Conservation (phyloP, 768 basidiomycete genomes). For the Mycena olivaceomarginata region DNA sequence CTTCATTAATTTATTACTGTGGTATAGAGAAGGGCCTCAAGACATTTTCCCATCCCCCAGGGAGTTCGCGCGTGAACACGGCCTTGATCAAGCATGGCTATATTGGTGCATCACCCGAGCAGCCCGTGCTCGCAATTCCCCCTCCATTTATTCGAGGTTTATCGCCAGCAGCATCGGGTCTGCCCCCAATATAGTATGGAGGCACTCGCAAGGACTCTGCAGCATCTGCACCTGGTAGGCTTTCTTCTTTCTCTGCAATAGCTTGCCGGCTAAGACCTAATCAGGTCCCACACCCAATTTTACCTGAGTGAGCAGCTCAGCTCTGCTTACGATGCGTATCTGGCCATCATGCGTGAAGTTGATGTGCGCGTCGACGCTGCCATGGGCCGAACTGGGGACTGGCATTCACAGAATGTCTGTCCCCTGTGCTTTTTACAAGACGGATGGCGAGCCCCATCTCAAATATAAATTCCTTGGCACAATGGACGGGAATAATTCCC, state of each 20-base stretch:
- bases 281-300: background rate
- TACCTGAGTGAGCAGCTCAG: constrained; percentile 8
- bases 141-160: background rate
- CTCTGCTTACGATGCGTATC: constrained; percentile 15
- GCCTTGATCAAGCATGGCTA: background rate
- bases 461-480: background rate
- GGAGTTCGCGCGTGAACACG: background rate
- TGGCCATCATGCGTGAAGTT: constrained; percentile 9
- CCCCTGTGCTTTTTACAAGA: constrained; percentile 16
- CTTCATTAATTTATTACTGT: too few species aligned
- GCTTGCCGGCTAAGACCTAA: too few species aligned
- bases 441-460: background rate
- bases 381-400: background rate
- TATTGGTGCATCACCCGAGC: background rate
- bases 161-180: constrained; percentile 20
- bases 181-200: constrained; percentile 18
- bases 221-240: background rate
- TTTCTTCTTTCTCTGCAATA: background rate
- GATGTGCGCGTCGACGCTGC: background rate
- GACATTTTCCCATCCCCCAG: background rate
- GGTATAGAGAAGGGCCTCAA: background rate
- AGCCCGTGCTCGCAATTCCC: background rate
- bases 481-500: too few species aligned
- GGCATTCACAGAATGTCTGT: constrained; percentile 6
- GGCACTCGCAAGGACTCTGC: background rate